phyloP scores from a whole-genome alignment of 2,329 filamentous ascomycete genomes.

The Lasiodiplodia hormozganensis region DNA sequence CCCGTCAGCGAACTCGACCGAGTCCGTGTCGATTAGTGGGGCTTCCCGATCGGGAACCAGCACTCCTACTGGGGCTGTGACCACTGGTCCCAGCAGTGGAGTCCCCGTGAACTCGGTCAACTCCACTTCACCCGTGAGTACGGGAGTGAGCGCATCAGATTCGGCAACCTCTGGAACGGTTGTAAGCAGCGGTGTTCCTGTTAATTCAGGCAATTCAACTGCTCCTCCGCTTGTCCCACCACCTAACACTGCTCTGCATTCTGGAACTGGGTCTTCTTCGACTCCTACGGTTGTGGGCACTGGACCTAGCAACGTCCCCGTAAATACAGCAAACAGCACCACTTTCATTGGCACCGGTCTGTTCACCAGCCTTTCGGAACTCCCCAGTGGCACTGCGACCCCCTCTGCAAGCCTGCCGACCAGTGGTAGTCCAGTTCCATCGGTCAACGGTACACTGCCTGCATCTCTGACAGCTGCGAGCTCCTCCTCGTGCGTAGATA shows the following conservation, averaged over 20 bases:
- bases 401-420: not conserved
- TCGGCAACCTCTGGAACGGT: not conserved
- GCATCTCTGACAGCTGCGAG: not conserved
- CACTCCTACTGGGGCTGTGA: not conserved
- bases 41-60: not conserved
- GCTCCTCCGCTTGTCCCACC: conserved; percentile 6
- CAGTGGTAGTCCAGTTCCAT: conserved; percentile 5
- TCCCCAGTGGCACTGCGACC: not conserved
- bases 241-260: too few relatives aligned
- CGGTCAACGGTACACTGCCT: conserved; percentile 15
- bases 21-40: too few relatives aligned
- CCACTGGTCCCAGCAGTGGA: not conserved
- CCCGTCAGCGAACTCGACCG: not conserved
- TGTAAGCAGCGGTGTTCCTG: conserved; percentile 11
- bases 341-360: not conserved
- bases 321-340: conserved; percentile 10
- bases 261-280: not conserved
- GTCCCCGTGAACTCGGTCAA: conserved; percentile 10
- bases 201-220: conserved; percentile 31
- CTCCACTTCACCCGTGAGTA: conserved; percentile 6
- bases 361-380: not conserved
- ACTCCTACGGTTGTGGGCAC: not conserved
- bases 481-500: conserved; percentile 10
- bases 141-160: too few relatives aligned
- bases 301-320: not conserved